These are phyloP conservation scores for Dactylellina haptotyla DNA, from an alignment of 2,329 filamentous ascomycete genomes.

Conservation along the genomic window DNA sequence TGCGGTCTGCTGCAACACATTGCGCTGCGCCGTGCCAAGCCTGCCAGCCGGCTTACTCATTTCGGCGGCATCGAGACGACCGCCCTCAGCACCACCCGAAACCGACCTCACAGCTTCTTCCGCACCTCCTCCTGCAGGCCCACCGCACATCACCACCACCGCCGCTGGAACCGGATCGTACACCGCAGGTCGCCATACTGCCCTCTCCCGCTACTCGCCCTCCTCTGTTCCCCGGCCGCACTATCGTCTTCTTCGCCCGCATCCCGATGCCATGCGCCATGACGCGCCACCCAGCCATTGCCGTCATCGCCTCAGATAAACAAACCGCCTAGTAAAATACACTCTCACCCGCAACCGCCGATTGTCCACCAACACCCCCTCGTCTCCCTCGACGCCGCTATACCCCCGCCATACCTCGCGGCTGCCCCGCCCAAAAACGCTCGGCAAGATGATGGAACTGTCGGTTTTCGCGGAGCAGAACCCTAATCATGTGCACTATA, in stretches of 20 bases:
- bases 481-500: constrained; percentile 28
- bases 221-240: neutral
- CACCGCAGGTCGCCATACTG: neutral
- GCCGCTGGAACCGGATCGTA: too few species aligned
- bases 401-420: neutral
- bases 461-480: constrained; percentile 39
- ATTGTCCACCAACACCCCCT: neutral
- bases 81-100: too few species aligned
- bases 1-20: too few species aligned
- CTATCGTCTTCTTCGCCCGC: constrained; percentile 5
- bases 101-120: too few species aligned
- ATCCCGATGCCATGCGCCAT: constrained; percentile 38
- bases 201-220: neutral
- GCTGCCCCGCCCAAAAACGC: neutral
- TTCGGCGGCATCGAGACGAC: too few species aligned
- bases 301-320: constrained; percentile 32
- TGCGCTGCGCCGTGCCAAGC: too few species aligned
- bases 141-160: too few species aligned
- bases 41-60: too few species aligned
- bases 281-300: constrained; percentile 37
- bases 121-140: too few species aligned
- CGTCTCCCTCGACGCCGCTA: neutral
- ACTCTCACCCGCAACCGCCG: neutral
- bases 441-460: constrained; percentile 31
- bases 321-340: constrained; percentile 16